phyloP scores from a whole-genome alignment of 192 early-diverging fungal species.

The Rhizophagus clarus region DNA sequence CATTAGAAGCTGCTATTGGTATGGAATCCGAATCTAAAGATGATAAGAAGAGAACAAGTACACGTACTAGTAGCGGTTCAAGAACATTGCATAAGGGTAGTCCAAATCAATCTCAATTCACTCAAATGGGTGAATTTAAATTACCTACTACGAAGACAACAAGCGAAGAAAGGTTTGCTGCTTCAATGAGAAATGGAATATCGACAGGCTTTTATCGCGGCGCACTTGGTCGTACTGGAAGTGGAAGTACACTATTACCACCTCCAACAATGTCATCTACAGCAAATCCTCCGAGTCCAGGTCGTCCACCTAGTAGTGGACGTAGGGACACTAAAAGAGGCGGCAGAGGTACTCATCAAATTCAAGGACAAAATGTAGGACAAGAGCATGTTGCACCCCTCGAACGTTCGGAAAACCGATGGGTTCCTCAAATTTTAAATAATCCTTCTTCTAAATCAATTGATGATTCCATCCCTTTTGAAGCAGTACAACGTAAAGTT shows the following conservation, averaged over 20 bases:
- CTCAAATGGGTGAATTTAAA: slow-evolving; percentile 27
- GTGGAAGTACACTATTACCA: slow-evolving; percentile 35
- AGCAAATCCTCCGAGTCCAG: slow-evolving; percentile 37
- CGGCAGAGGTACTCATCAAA: slow-evolving; percentile 50
- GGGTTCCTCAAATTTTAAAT: slow-evolving; percentile 61
- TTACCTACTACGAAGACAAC: slow-evolving; percentile 28
- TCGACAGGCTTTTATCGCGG: slow-evolving; percentile 8
- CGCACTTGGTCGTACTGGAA: slow-evolving; percentile 33
- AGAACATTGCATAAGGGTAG: neutral
- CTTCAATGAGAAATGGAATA: slow-evolving; percentile 1
- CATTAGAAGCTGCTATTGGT: slow-evolving; percentile 52
- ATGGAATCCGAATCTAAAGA: slow-evolving; percentile 47
- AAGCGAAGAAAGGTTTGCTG: slow-evolving; percentile 41
- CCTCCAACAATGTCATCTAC: slow-evolving; percentile 32
- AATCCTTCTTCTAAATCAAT: slow-evolving; percentile 37
- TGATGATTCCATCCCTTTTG: slow-evolving; percentile 50
- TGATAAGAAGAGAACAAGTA: slow-evolving; percentile 23
- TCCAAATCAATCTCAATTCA: neutral
- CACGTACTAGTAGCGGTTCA: neutral
- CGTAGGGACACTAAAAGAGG: slow-evolving; percentile 59
- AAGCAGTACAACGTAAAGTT: slow-evolving; percentile 75
- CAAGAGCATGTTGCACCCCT: slow-evolving; percentile 75
- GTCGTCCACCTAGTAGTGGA: slow-evolving; percentile 56
- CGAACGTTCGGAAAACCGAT: slow-evolving; percentile 81
- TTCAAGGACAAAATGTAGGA: slow-evolving; percentile 51